Base-by-base conservation (phyloP, 2,329 filamentous ascomycete species). In the Diaporthe humulicola region DNA sequence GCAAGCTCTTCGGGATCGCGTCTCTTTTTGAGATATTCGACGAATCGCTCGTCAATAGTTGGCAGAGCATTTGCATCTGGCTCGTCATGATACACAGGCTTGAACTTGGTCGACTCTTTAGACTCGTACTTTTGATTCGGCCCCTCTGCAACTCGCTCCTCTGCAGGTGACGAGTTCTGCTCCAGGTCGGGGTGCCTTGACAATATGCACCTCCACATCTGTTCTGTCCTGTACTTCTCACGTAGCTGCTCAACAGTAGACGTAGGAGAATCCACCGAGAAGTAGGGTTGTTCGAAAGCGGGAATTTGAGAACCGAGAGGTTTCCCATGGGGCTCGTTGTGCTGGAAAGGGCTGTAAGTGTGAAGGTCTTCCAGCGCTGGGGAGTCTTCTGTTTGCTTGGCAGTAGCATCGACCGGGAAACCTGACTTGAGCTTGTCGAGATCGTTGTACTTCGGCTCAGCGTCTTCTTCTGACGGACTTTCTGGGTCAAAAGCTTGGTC, bases 301-400 rank as follows among this genome's bases (percentile, higher is more conserved):
- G 77, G 70, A 4, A 79, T 76, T 30, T 78, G 76, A 45, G 73
- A 72, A 12, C 77, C 76, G 30, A 85, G 80, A 38, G 87, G 36
- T 33, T 76, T 70, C 2, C 73, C 77, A 5, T 61, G 12, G 5
- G 57, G 33, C 57, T 75, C 30, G 25, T 66, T 52, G 17, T 48
- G 15, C 48, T 25, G 36, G 25, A 48, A 50, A 38, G 69, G 22
- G 25, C 36, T 48, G 74, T 86, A 87, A 52, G 83, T 79, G 70
- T 82, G 77, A 61, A 89, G 78, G 64, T 89, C 87, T 2, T 86
- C 80, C 72, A 87, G 85, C 70, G 82, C 78, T 58, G 79, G 75
- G 22, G 22, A 25, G 28, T 25, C 22, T 38, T 25, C 56, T 38
- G 33, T n/a, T 38, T 28, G 56, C 56, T 38, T 58, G 33, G 33